phyloP scores from a whole-genome alignment of 1,139 yeast species.

The Candida gigantensis region DNA sequence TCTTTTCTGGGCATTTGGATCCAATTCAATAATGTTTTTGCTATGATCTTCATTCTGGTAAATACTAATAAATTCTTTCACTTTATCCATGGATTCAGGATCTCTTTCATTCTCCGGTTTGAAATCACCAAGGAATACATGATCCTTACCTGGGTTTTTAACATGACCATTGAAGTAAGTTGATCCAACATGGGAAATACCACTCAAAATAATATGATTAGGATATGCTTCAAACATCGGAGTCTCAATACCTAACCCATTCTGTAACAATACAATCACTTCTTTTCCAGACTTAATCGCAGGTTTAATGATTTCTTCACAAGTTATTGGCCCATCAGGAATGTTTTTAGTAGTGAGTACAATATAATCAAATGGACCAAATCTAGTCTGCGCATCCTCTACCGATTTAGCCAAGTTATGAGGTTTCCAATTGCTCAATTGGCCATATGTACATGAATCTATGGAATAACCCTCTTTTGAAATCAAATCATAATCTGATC shows the following conservation, averaged over 20 bases:
- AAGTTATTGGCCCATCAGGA: constrained; percentile 59
- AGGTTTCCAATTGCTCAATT: constrained; percentile 55
- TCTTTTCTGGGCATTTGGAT: constrained; percentile 50
- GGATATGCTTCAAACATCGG: constrained; percentile 62
- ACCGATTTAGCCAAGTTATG: constrained; percentile 41
- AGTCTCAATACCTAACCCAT: constrained; percentile 73
- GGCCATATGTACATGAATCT: constrained; percentile 63
- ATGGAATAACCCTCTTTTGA: constrained; percentile 55
- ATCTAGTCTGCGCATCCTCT: constrained; percentile 40
- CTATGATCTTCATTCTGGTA: constrained; percentile 42
- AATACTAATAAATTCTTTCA: constrained; percentile 47
- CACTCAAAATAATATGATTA: constrained; percentile 58
- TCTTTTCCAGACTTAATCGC: constrained; percentile 52
- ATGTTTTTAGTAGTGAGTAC: constrained; percentile 71
- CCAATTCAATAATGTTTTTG: constrained; percentile 46
- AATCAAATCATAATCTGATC: constrained; percentile 66
- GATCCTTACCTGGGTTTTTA: constrained; percentile 55
- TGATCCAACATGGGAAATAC: constrained; percentile 70
- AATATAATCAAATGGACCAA: constrained; percentile 64
- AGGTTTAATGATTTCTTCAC: constrained; percentile 61
- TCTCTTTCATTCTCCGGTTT: constrained; percentile 19
- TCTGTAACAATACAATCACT: constrained; percentile 65
- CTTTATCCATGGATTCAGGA: constrained; percentile 23
- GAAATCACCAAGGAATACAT: constrained; percentile 57
- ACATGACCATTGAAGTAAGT: constrained; percentile 56